phyloP scores from a whole-genome alignment of 2,329 filamentous ascomycete species.

The Scytalidium lignicola region DNA sequence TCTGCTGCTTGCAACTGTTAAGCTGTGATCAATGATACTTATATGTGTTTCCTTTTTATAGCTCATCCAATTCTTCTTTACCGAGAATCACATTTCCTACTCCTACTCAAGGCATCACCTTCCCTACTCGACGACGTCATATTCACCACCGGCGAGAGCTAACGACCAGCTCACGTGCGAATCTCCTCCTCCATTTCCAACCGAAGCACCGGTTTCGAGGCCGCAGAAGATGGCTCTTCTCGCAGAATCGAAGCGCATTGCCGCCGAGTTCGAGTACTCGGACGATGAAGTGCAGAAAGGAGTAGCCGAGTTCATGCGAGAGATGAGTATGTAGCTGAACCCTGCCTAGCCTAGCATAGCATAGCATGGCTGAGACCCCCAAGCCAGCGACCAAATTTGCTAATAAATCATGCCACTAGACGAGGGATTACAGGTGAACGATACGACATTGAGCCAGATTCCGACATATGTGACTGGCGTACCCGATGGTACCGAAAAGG shows the following conservation, averaged over 20 bases:
- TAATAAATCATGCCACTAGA: slow-evolving; percentile 42
- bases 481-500: slow-evolving; percentile 96
- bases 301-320: slow-evolving; percentile 77
- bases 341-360: no score
- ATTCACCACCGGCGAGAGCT: slow-evolving; percentile 39
- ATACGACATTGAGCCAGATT: slow-evolving; percentile 86
- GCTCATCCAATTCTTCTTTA: slow-evolving; percentile 48
- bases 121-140: slow-evolving; percentile 26
- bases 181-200: slow-evolving; percentile 49
- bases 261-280: slow-evolving; percentile 79
- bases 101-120: slow-evolving; percentile 28
- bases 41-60: slow-evolving; percentile 23
- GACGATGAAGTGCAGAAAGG: slow-evolving; percentile 72
- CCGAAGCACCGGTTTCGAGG: slow-evolving; percentile 47
- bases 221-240: slow-evolving; percentile 56
- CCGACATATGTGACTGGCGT: slow-evolving; percentile 95
- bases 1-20: no score
- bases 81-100: slow-evolving; percentile 23
- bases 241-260: slow-evolving; percentile 73
- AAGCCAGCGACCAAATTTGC: not conserved
- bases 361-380: no score
- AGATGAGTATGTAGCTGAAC: slow-evolving; percentile 63
- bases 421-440: slow-evolving; percentile 74
- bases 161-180: slow-evolving; percentile 47
- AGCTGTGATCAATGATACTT: not conserved